These are phyloP conservation scores for Eimeria sp. DNA, from an alignment of 169 alveolate genomes.

Conservation along the genomic window DNA sequence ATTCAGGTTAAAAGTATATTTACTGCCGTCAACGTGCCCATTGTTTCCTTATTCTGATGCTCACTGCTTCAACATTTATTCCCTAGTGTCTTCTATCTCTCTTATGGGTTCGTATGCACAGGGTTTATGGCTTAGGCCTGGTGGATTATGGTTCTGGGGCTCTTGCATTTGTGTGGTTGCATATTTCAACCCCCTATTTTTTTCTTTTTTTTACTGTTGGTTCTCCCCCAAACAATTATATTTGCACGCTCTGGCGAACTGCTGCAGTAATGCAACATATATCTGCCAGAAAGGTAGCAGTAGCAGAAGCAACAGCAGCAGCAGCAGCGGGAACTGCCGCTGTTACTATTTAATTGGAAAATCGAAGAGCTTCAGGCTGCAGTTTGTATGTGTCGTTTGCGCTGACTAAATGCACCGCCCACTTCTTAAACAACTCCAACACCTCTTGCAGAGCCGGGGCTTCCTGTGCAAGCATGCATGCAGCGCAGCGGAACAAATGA, in stretches of 20 bases:
- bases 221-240: not conserved
- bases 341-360: not conserved
- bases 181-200: not conserved
- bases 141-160: not conserved
- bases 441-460: not conserved
- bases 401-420: slow-evolving; percentile 34
- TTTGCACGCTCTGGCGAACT: not conserved
- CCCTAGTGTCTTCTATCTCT: not conserved
- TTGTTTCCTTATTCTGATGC: not conserved
- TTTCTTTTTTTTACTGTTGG: not conserved
- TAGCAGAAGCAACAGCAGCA: not conserved
- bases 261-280: not conserved
- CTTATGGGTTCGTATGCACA: not conserved
- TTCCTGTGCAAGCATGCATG: not conserved
- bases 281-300: not conserved
- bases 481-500: not conserved
- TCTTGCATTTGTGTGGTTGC: no score
- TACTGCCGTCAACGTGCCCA: no score
- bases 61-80: not conserved
- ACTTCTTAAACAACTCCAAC: not conserved
- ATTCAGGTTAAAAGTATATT: no score
- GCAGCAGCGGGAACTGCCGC: not conserved
- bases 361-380: slow-evolving; percentile 22
- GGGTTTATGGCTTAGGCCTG: slow-evolving; percentile 5
- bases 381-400: slow-evolving; percentile 3